These are phyloP conservation scores for Aspergillus nanangensis DNA, from an alignment of 495 filamentous ascomycete species.

Conservation along the genomic window DNA sequence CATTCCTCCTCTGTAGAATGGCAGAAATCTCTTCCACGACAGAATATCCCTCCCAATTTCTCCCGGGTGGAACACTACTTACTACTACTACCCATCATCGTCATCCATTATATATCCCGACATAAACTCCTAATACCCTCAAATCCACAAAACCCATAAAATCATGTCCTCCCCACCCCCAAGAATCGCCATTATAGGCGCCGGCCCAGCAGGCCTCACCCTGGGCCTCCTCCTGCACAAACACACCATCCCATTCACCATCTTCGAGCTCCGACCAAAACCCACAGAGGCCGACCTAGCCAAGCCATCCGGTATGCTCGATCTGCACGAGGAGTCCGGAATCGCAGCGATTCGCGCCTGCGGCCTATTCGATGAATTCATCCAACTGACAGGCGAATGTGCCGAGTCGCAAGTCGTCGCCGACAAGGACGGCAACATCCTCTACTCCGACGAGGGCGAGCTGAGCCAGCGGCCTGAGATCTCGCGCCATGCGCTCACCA, in stretches of 20 bases:
- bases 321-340: conserved; percentile 49
- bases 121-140: too few species aligned
- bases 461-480: conserved; percentile 45
- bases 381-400: conserved; percentile 24
- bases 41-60: too few species aligned
- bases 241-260: conserved; percentile 35
- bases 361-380: conserved; percentile 46
- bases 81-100: too few species aligned
- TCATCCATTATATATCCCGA: too few species aligned
- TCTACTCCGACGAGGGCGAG: conserved; percentile 22
- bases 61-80: too few species aligned
- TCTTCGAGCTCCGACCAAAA: conserved; percentile 46
- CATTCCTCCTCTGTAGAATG: too few species aligned
- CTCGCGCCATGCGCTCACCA: conserved; percentile 23
- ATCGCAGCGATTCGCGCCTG: conserved; percentile 48
- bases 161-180: too few species aligned
- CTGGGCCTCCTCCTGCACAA: conserved; percentile 51
- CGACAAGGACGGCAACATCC: conserved; percentile 34
- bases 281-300: conserved; percentile 27
- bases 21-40: too few species aligned
- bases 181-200: conserved; percentile 54
- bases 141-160: too few species aligned
- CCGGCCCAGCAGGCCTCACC: conserved; percentile 53
- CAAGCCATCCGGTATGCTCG: conserved; percentile 44
- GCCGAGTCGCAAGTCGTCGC: conserved; percentile 27